Percentiles rank a stretch among this genome's conserved stretches.
Conservation (phyloP, 768 basidiomycete species). For the Russula virescens region DNA sequence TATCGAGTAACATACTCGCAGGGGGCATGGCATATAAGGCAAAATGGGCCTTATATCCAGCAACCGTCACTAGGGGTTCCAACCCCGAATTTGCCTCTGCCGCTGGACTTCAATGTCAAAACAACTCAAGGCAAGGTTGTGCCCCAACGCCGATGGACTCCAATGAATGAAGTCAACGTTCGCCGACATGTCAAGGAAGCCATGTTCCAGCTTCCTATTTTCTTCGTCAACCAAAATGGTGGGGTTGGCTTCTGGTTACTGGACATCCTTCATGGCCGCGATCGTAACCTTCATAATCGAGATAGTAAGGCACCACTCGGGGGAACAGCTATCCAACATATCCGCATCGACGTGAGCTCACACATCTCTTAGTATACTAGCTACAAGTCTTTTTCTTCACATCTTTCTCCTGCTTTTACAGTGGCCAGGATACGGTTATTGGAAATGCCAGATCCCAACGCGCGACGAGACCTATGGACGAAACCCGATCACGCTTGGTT, state of each 20-base stretch:
- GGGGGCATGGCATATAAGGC: background rate
- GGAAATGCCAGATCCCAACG: too few species aligned
- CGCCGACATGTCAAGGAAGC: conserved; percentile 1
- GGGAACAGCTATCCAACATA: background rate
- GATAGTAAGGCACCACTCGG: background rate
- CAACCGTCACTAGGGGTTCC: too few species aligned
- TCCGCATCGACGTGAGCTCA: conserved; percentile 6
- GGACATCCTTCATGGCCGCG: conserved; percentile 5
- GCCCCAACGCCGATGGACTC: conserved; percentile 11
- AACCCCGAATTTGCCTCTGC: background rate
- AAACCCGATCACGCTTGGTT: too few species aligned
- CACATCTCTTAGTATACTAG: background rate
- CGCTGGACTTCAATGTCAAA: background rate
- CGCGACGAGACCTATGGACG: too few species aligned
- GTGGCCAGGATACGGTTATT: conserved; percentile 4
- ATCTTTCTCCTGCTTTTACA: background rate
- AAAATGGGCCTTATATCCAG: background rate
- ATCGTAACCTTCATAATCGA: background rate
- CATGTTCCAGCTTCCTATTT: background rate
- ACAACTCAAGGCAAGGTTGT: background rate
- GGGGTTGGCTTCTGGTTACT: conserved; percentile 2
- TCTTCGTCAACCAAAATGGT: background rate
- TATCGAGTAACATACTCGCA: background rate
- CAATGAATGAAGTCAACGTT: conserved; percentile 1
- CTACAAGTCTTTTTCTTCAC: background rate